These are phyloP conservation scores for Lactarius evosmus DNA, from an alignment of 768 basidiomycete genomes.

Conservation along the genomic window DNA sequence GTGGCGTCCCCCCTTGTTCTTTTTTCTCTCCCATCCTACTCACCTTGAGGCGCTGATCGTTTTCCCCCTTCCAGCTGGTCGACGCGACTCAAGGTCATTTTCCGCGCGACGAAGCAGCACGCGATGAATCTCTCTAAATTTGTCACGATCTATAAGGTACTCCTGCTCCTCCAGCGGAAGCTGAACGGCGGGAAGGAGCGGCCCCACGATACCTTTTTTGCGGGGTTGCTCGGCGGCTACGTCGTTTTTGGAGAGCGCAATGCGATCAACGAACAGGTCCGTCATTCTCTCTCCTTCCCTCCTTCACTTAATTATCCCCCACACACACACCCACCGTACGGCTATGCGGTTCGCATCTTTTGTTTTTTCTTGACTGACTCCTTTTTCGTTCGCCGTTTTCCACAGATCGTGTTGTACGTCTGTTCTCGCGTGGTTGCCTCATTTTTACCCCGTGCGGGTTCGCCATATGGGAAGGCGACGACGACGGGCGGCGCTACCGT, in stretches of 20 bases:
- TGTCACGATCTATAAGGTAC: slow-evolving; percentile 87
- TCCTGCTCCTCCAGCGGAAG: slow-evolving; percentile 80
- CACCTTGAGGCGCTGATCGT: slow-evolving; percentile 16
- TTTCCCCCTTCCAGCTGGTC: slow-evolving; percentile 53
- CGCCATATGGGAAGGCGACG: slow-evolving; percentile 48
- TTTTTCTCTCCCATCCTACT: neutral
- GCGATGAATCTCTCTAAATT: slow-evolving; percentile 91
- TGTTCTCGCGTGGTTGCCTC: slow-evolving; percentile 89
- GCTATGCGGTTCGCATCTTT: neutral
- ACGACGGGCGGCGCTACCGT: slow-evolving; percentile 43
- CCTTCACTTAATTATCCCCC: neutral
- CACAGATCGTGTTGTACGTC: slow-evolving; percentile 93
- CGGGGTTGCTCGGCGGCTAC: slow-evolving; percentile 90
- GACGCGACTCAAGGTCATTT: slow-evolving; percentile 64
- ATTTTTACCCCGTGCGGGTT: slow-evolving; percentile 75
- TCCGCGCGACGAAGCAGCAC: slow-evolving; percentile 84
- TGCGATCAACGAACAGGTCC: slow-evolving; percentile 88
- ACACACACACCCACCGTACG: neutral
- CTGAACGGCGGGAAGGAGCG: slow-evolving; percentile 80
- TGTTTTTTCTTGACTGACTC: neutral
- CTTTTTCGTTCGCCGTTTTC: neutral
- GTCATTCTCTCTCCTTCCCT: slow-evolving; percentile 28
- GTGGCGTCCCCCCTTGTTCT: neutral
- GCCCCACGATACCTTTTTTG: slow-evolving; percentile 81
- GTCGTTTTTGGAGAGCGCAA: slow-evolving; percentile 82